These are phyloP conservation scores for Nemania serpens DNA, from an alignment of 2,329 filamentous ascomycete species.

Conservation along the genomic window DNA sequence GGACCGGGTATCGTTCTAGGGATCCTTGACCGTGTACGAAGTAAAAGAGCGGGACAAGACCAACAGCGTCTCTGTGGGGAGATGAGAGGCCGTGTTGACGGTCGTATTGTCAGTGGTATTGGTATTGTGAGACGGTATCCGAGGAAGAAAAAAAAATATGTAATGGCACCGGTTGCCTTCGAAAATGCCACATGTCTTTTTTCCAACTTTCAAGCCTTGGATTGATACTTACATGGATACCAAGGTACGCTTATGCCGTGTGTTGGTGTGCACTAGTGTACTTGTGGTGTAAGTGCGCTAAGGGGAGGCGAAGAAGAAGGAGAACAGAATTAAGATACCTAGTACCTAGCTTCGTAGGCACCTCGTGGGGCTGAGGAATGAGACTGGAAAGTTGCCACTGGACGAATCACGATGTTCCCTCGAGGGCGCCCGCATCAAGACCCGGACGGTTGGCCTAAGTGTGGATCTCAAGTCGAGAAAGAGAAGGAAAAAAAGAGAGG, in stretches of 20 bases:
- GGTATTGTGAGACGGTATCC: slow-evolving; percentile 11
- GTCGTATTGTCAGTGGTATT: slow-evolving; percentile 13
- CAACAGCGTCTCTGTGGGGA: slow-evolving; percentile 20
- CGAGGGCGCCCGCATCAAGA: too few species aligned
- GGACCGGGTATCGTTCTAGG: slow-evolving; percentile 1
- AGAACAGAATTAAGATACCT: too few species aligned
- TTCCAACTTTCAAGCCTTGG: slow-evolving; percentile 13
- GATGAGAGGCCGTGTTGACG: slow-evolving; percentile 20
- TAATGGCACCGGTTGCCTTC: slow-evolving; percentile 22
- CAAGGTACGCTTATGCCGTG: too few species aligned
- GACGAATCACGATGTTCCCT: slow-evolving; percentile 1
- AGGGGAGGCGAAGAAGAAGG: background rate
- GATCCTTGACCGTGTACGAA: slow-evolving; percentile 10
- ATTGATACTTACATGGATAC: too few species aligned
- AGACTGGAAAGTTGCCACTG: slow-evolving; percentile 6
- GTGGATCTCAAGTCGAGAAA: too few species aligned
- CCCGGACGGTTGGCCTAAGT: too few species aligned
- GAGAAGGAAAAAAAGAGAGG: too few species aligned
- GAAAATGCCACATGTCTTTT: slow-evolving; percentile 43
- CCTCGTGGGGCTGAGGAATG: background rate
- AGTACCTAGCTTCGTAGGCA: too few species aligned
- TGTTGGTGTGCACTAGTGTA: too few species aligned
- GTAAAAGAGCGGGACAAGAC: slow-evolving; percentile 17
- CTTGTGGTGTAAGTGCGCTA: too few species aligned
- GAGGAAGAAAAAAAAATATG: background rate